Evolutionary conservation across 2,329 filamentous ascomycete genomes (phyloP), one percentile per base, ranked within the genome.

Genomic region (Apiospora hydei): DNA sequence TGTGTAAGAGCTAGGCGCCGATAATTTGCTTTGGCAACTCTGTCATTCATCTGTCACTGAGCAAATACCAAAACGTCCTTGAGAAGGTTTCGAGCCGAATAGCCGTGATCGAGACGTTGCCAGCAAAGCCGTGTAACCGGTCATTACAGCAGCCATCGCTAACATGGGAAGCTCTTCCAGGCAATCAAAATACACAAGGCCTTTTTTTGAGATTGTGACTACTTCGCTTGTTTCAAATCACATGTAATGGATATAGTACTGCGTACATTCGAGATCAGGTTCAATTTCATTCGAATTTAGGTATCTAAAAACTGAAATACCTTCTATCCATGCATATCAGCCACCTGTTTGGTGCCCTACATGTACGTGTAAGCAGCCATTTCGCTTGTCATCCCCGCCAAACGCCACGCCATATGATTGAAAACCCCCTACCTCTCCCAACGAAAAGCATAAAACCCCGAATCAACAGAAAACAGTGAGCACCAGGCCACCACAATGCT

Each of bases 391-490:
- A 46, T 68, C n/a, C 21, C 30, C 66, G 24, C 68, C 47, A 57
- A 69, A 69, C 68, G 68, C 68, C 68, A 43, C 67, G 67, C 67
- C 67, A 69, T n/a, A 64, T 64, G 18, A 38, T 38, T 8, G 5
- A 49, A 18, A 13, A 38, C 21, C 30, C 30, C 64, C n/a, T 26
- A 10, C n/a, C 7, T 21, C n/a, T 26, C 26, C 30, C 16, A 18
- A 46, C 7, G 6, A 5, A 69, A 44, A 53, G 66, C 24, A 26
- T 8, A 14, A n/a, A 61, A 61, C 44, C 49, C 69, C 47, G 64
- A 57, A 24, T 53, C 30, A 57, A 73, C 69, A 41, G 7, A 34
- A 61, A 61, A 64, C n/a, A 8, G 11, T 24, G 34, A 34, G 34
- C n/a, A 14, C 70, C 73, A 71, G 24, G 44, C 43, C 10, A 16